Conservation (phyloP, 202 grass and related monocot genomes). For the Sporobolus alterniflorus region DNA sequence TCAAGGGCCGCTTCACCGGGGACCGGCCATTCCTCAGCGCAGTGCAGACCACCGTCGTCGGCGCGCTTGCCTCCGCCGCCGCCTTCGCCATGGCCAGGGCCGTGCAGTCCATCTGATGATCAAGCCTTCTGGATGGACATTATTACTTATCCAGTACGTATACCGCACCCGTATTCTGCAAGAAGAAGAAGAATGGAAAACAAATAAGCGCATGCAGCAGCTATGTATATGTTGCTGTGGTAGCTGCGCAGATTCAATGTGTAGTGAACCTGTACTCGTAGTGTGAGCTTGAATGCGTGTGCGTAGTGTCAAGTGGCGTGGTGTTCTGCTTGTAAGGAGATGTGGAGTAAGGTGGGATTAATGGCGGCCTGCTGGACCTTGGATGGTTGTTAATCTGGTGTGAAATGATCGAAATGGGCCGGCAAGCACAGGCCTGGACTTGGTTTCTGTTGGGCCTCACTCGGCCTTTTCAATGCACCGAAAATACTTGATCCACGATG, state of each 20-base stretch:
- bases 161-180: too few species aligned
- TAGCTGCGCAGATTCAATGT: constrained; percentile 9
- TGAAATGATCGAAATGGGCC: neutral
- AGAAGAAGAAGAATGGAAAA: neutral
- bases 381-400: neutral
- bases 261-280: constrained; percentile 2
- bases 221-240: neutral
- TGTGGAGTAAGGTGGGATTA: neutral
- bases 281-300: neutral
- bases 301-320: neutral
- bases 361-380: constrained; percentile 22
- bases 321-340: constrained; percentile 18
- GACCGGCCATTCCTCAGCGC: constrained; percentile 75
- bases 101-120: constrained; percentile 58
- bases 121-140: neutral
- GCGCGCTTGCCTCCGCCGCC: constrained; percentile 80
- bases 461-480: neutral
- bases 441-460: neutral
- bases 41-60: constrained; percentile 76
- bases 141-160: neutral
- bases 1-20: constrained; percentile 87
- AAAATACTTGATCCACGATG: neutral
- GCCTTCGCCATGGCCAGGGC: constrained; percentile 81
- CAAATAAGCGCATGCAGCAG: constrained; percentile 40
- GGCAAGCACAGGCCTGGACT: neutral